phyloP scores from a whole-genome alignment of 2,329 filamentous ascomycete genomes.

The Ophiostoma perfectum region DNA sequence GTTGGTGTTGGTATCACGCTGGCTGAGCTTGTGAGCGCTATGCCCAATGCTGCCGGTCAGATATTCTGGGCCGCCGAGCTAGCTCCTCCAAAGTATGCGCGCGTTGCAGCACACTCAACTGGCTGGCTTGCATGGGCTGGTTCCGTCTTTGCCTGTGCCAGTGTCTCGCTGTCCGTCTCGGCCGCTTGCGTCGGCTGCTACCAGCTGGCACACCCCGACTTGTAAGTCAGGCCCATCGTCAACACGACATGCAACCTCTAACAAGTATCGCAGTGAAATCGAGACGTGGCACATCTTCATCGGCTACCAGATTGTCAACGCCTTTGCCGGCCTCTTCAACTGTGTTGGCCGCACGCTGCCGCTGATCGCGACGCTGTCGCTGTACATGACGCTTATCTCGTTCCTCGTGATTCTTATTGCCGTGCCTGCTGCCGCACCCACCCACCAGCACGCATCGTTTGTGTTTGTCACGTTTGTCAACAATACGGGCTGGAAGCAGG shows the following conservation, averaged over 20 bases:
- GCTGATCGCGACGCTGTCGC: conserved; percentile 44
- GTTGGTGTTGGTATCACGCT: conserved; percentile 38
- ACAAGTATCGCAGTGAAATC: conserved; percentile 38
- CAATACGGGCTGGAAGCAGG: conserved; percentile 42
- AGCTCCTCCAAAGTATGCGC: conserved; percentile 42
- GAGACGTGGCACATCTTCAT: conserved; percentile 41
- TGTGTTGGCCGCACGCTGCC: conserved; percentile 40
- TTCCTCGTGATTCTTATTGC: conserved; percentile 27
- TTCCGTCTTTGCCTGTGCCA: conserved; percentile 29
- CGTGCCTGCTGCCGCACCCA: conserved; percentile 25
- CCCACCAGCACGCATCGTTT: conserved; percentile 21
- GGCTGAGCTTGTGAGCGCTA: conserved; percentile 41
- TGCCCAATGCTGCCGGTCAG: conserved; percentile 50
- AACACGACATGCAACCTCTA: not conserved
- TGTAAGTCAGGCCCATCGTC: not conserved
- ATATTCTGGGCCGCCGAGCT: conserved; percentile 56
- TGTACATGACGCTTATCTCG: conserved; percentile 29
- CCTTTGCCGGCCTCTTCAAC: conserved; percentile 28
- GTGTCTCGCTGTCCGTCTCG: conserved; percentile 40
- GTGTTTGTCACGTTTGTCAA: conserved; percentile 46
- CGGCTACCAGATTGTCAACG: conserved; percentile 47
- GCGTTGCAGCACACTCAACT: conserved; percentile 49
- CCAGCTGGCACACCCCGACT: not conserved
- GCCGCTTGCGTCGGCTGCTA: conserved; percentile 29
- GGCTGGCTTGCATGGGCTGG: conserved; percentile 47